Conservation (phyloP, 2,329 filamentous ascomycete species). For the Cytospora piceicola region DNA sequence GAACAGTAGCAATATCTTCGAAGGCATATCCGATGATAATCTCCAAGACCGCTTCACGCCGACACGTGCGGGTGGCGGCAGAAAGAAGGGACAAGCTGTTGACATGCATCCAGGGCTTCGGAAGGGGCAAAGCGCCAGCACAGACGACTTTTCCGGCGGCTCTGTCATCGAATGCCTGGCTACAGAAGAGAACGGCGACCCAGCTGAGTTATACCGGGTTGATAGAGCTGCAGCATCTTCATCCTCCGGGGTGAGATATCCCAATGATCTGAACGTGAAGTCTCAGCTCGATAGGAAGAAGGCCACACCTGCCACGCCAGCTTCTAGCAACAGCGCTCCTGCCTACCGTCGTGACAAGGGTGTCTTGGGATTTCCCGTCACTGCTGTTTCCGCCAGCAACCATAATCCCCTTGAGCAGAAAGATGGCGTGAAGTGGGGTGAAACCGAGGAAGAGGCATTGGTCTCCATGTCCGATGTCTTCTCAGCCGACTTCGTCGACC, state of each 20-base stretch:
- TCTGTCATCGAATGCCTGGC: conserved; percentile 2
- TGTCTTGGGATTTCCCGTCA: not conserved
- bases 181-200: not conserved
- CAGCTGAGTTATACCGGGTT: not conserved
- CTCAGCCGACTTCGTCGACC: not conserved
- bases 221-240: not conserved
- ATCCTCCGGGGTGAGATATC: not conserved
- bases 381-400: not conserved
- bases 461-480: not conserved
- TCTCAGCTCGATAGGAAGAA: not conserved
- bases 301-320: not conserved
- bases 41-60: not conserved
- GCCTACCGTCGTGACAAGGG: not conserved
- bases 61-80: not conserved
- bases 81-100: not conserved
- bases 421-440: not conserved
- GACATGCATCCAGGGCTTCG: not conserved
- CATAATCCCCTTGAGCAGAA: not conserved
- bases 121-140: conserved; percentile 11
- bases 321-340: not conserved
- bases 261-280: not conserved
- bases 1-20: not conserved
- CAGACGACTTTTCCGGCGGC: conserved; percentile 8
- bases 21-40: not conserved
- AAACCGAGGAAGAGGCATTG: not conserved